Base-by-base conservation (phyloP, 768 basidiomycete species). In the Gelatoporia subvermispora region DNA sequence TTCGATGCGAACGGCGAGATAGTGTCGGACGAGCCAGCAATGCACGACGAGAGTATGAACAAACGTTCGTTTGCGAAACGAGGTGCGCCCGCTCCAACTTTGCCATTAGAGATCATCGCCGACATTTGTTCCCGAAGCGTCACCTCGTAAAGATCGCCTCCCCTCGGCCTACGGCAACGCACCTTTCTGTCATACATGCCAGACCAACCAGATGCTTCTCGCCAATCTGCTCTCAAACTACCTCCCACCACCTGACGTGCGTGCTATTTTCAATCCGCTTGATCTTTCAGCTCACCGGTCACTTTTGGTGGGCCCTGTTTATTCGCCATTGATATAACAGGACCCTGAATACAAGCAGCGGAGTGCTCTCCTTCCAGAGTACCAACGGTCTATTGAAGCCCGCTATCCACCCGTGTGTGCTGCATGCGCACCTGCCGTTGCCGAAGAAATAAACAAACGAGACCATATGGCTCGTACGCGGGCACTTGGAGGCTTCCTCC, bases 331-430 rank as follows among this genome's bases (percentile, higher is more conserved):
- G 24, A 39, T 34, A 39, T 47, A 11, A n/a, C 57, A 93, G 90
- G 81, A 82, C 57, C 85, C 88, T 3, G 81, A 86, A 48, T 89
- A 91, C 60, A 68, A 72, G 25, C 67, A 68, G 17, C 79, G 87
- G 15, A 70, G 85, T 23, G 78, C 77, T 37, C 74, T 73, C 52
- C 76, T 90, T 5, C 80, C 84, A 0, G 76, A 77, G 36, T 95
- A 96, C 65, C 76, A 79, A 35, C 75, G 78, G 54, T 87, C 85
- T 1, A 71, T 97, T 17, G 79, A 93, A 55, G 52, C 68, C 11
- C 87, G 93, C 8, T 96, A 96, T 62, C 93, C 94, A 8, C 90
- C 87, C 2, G 84, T 95, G 25, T 97, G 93, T 64, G 69, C 73
- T 0, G 65, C 70, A 3, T 97, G 93, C 59, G 72, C 78, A 21